Evolutionary conservation across 495 filamentous ascomycete species (phyloP), one percentile per base, ranked within the genome.

Genomic region (Friedmanniomyces endolithicus): DNA sequence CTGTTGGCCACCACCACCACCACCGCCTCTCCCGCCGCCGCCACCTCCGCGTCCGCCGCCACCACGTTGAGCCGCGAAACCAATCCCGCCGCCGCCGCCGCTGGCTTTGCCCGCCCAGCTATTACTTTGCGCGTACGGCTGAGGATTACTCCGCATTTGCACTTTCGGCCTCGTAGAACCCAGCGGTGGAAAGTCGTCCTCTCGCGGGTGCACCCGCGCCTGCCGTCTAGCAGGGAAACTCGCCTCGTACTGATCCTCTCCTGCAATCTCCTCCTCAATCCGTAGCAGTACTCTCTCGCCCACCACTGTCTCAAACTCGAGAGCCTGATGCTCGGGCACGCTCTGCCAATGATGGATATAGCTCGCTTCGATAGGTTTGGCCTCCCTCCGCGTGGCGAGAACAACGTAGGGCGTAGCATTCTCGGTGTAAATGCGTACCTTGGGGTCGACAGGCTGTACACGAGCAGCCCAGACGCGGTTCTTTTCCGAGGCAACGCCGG

Each of bases 261-360:
- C 64, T 0, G 68, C 60, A 52, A 76, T 29, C 69, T 90, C 83
- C 52, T 79, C 74, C 67, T 95, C 87, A 34, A 97, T 79, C 11
- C 85, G 78, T 43, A 97, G 70, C 45, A 90, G 70, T 17, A 84
- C 78, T 69, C 94, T 95, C 71, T 97, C 89, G 11, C 85, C 88
- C 1, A 99, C 83, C 0, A 78, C 79, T 0, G 85, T 88, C 55
- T 88, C 84, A 58, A 99, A 83, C 1, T 75, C 72, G 49, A 90
- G 74, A 2, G 73, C 69, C 52, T 82, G 79, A 16, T 87, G 82
- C 25, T 78, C 70, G 25, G 50, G 27, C 11, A 94, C 73, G 1
- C 84, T 79, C 62, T 87, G 79, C 92, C 92, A 99, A 55, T 85
- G 81, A 25, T 81, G 79, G 51, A 97, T 96, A 61, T 80, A 84